Percentiles rank a stretch among this genome's conserved stretches.
phyloP scores from a whole-genome alignment of 2,329 filamentous ascomycete genomes.

The Ophiostoma triangulosporum region DNA sequence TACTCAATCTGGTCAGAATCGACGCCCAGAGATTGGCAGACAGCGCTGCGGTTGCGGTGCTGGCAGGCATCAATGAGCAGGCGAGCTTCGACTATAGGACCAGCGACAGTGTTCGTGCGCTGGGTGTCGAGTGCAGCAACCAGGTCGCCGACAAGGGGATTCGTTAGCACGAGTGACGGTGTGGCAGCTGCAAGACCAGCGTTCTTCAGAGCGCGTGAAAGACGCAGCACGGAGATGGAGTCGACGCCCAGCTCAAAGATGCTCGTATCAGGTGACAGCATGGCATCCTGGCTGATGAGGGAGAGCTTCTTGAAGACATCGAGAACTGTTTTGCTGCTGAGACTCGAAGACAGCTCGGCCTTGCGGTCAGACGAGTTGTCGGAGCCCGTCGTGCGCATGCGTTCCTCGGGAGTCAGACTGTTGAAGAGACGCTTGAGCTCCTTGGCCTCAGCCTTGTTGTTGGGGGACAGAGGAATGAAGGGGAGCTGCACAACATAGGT shows the following conservation, averaged over 20 bases:
- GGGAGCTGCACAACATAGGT: conserved; percentile 65
- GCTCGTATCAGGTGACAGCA: conserved; percentile 43
- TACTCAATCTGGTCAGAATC: conserved; percentile 47
- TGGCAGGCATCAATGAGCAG: conserved; percentile 51
- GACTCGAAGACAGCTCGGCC: not conserved
- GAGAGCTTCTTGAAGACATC: conserved; percentile 39
- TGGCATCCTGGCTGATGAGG: conserved; percentile 24
- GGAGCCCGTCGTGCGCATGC: conserved; percentile 46
- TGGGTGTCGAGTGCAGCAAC: conserved; percentile 22
- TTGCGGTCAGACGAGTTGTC: conserved; percentile 11
- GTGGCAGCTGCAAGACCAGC: conserved; percentile 51
- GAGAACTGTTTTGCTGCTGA: not conserved
- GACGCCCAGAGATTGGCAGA: conserved; percentile 39
- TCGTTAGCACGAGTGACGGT: conserved; percentile 54
- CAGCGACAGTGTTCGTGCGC: conserved; percentile 5
- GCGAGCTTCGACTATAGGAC: conserved; percentile 31
- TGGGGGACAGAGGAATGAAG: conserved; percentile 65
- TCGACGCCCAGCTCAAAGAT: conserved; percentile 81
- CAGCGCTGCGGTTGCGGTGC: conserved; percentile 42
- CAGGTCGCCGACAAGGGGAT: conserved; percentile 37
- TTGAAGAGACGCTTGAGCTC: conserved; percentile 53
- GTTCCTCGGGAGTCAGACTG: conserved; percentile 41
- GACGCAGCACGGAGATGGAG: conserved; percentile 67
- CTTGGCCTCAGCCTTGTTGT: conserved; percentile 79
- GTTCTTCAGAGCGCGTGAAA: conserved; percentile 50